Evolutionary conservation across 176 grass and related monocot genomes (phyloP), one percentile per base, ranked within the genome.

Genomic region (Hordeum marinum): DNA sequence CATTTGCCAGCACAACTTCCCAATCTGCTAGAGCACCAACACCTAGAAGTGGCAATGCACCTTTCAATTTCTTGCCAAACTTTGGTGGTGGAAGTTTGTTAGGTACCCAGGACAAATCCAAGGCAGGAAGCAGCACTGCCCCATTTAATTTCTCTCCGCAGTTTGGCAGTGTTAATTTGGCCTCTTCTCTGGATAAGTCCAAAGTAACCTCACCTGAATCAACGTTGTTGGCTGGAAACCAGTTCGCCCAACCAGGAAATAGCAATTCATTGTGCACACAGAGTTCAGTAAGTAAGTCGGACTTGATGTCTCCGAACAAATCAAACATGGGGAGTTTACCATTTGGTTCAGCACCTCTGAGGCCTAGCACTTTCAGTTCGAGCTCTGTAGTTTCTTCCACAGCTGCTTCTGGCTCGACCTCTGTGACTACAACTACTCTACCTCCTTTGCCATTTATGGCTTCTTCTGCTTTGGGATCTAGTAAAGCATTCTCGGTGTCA

Each of bases 21-120:
- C 48, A 81, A 62, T 85, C 46, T 45, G 61, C 80, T 76, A n/a
- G n/a, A 10, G 5, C 70, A 52, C 25, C 48, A 68, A 45, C 76
- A 37, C 23, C 39, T 31, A 66, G 42, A 63, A 66, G 29, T 4
- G 5, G 27, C 29, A 55, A 25, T 82, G 32, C 40, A 7, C n/a
- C 71, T 77, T 82, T 77, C 4, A 21, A 41, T 63, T 71, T 77
- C 23, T 82, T 55, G 17, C 12, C 72, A 32, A 65, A 67, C 48
- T 80, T 82, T 37, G 55, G 72, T 20, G 61, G 31, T 81, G 77
- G 50, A 85, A 69, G 72, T 77, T 83, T 39, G 15, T 77, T 76
- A 77, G 14, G 62, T 78, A 72, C 35, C 34, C 86, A 83, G 37
- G 74, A 78, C 20, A 82, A 82, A 81, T 87, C 58, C 17, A 66